Evolutionary conservation across 2,329 filamentous ascomycete species (phyloP), one percentile per base, ranked within the genome.

Genomic region (Ophiostoma novo-ulmi): DNA sequence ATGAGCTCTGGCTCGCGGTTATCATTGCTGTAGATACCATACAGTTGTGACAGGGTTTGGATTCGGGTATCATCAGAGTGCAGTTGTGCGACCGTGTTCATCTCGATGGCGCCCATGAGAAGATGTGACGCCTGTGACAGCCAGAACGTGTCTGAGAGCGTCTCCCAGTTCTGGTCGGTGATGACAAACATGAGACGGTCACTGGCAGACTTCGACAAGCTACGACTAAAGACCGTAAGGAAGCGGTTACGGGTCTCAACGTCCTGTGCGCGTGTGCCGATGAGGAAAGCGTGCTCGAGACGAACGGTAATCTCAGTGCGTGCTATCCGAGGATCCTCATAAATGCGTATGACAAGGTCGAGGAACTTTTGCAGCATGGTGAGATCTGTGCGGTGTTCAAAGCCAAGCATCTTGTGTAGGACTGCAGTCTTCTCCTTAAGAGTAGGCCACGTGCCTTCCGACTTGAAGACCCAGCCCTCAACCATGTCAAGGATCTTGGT

Each of bases 341-440:
- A 99, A 72, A 99, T 97, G 67, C 94, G 89, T 75, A 99, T 97
- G 36, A 99, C 95, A 36, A 99, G 87, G 74, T 98, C 92, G 71
- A 99, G 84, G 82, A 98, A 99, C 77, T 94, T 94, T 75, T 90
- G 93, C 71, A 99, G 84, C 81, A 99, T 89, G 0, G 90, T 93
- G 41, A 89, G 87, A 77, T 98, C 94, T 38, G 86, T 82, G 55
- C 95, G 87, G 71, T 92, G 88, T 80, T 99, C 95, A 75, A 99
- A 99, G 0, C 94, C 89, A 20, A 98, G 83, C 95, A 99, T 99
- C 81, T 99, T 99, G 76, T 97, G 94, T n/a, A 99, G 82, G 0
- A 99, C 95, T 0, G 96, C 96, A 0, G 94, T 98, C 83, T 99
- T 99, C 80, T 99, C 96, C 79, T 99, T 99, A 1, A 99, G 85